A percentile compares a stretch with the other conserved stretches of the same genome.
These are phyloP conservation scores for Spergularia azorica DNA, from an alignment of 179 eudicot species.

Conservation along the genomic window DNA sequence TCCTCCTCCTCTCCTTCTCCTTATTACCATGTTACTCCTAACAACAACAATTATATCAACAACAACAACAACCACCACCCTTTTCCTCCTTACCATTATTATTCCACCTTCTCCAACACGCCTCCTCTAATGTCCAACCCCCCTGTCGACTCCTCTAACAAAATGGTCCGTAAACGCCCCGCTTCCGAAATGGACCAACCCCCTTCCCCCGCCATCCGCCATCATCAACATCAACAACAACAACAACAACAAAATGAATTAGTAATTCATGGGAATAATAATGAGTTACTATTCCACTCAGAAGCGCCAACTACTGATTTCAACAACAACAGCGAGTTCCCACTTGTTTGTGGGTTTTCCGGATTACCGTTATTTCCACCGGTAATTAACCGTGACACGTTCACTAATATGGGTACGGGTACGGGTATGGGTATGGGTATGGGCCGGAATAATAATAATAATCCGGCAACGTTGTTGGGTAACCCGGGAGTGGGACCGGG, in stretches of 20 bases:
- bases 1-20: conserved; percentile 28
- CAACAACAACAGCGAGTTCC: background rate
- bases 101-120: background rate
- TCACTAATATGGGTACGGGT: background rate
- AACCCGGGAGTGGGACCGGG: too few species aligned
- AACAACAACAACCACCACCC: background rate
- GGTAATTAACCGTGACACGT: background rate
- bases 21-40: background rate
- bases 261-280: background rate
- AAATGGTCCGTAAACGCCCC: conserved; percentile 68
- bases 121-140: conserved; percentile 15
- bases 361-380: conserved; percentile 94
- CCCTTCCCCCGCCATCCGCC: background rate
- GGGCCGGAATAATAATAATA: background rate
- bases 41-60: conserved; percentile 10
- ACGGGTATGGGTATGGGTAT: background rate
- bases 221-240: background rate
- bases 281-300: background rate
- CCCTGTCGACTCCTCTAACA: conserved; percentile 10
- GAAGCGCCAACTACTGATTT: background rate
- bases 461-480: background rate
- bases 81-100: background rate
- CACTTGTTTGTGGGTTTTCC: conserved; percentile 72
- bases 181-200: conserved; percentile 70
- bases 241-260: background rate